Percentiles rank a stretch among this genome's conserved stretches.
Evolutionary conservation across 2,329 filamentous ascomycete species (phyloP).

Genomic region (Ilyonectria destructans): DNA sequence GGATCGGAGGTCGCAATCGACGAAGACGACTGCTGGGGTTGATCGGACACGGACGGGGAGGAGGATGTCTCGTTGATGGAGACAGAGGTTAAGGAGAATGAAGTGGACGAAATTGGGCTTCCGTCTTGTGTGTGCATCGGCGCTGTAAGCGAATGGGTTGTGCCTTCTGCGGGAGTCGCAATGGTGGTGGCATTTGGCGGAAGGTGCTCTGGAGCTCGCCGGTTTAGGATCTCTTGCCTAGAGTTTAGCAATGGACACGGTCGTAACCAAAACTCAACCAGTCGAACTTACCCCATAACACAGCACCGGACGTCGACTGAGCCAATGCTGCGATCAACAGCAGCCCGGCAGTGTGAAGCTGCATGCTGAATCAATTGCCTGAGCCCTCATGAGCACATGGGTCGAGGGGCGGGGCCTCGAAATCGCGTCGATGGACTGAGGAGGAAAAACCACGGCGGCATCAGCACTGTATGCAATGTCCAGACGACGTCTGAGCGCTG

Average conservation of each 20-base stretch:
- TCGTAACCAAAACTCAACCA: background rate
- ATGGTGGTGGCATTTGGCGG: slow-evolving; percentile 21
- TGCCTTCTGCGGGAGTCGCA: slow-evolving; percentile 10
- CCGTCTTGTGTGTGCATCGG: background rate
- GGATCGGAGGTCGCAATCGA: background rate
- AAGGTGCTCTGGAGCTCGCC: slow-evolving; percentile 15
- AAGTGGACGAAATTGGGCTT: background rate
- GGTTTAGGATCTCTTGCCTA: slow-evolving; percentile 13
- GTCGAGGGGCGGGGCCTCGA: slow-evolving; percentile 7
- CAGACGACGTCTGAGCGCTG: slow-evolving; percentile 20
- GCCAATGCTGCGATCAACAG: slow-evolving; percentile 39
- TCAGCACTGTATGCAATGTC: slow-evolving; percentile 4
- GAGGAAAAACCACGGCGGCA: background rate
- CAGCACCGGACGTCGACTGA: slow-evolving; percentile 35
- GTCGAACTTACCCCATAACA: slow-evolving; percentile 33
- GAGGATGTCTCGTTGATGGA: background rate
- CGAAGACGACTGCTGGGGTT: slow-evolving; percentile 4
- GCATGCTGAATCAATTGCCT: slow-evolving; percentile 38
- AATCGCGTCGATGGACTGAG: background rate
- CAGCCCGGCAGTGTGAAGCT: slow-evolving; percentile 37
- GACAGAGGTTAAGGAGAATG: background rate
- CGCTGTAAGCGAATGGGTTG: slow-evolving; percentile 7
- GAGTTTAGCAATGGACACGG: slow-evolving; percentile 13
- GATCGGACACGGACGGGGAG: background rate
- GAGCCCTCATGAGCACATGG: slow-evolving; percentile 15